Evolutionary conservation across 2,329 filamentous ascomycete genomes (phyloP).

Genomic region (Pseudopyricularia cyperi): DNA sequence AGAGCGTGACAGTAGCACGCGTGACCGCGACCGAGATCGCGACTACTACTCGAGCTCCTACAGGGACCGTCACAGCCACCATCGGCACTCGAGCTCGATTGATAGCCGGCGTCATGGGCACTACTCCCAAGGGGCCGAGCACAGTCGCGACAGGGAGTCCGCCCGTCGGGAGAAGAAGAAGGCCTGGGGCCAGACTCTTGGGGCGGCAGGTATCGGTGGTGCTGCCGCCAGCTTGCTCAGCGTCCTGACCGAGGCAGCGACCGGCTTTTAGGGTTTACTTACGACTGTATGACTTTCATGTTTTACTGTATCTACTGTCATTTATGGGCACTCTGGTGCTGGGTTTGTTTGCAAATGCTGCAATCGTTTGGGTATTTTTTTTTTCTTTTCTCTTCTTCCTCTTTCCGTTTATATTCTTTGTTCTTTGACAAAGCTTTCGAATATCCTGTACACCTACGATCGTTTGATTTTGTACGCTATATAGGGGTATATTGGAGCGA

Average conservation of each 20-base stretch:
- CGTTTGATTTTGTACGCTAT: background rate
- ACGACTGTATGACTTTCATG: no score
- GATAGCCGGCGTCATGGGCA: constrained; percentile 17
- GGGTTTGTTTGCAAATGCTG: background rate
- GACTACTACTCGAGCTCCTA: constrained; percentile 5
- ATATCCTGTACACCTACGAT: background rate
- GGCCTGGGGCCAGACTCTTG: constrained; percentile 38
- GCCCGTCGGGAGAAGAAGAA: constrained; percentile 27
- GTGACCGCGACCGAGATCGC: constrained; percentile 13
- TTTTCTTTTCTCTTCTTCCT: background rate
- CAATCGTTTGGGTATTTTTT: background rate
- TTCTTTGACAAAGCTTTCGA: no score
- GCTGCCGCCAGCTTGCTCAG: constrained; percentile 45
- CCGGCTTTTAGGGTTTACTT: constrained; percentile 9
- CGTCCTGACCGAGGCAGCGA: constrained; percentile 44
- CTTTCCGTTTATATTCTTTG: background rate
- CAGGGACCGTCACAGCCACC: constrained; percentile 14
- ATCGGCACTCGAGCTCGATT: constrained; percentile 11
- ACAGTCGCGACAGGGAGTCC: constrained; percentile 15
- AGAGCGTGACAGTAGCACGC: constrained; percentile 20
- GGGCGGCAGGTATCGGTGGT: constrained; percentile 46
- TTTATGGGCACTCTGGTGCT: background rate
- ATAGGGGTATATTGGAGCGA: background rate
- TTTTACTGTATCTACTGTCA: constrained; percentile 2
- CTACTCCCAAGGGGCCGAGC: constrained; percentile 9